Evolutionary conservation across 495 filamentous ascomycete species (phyloP).

Genomic region (Aspergillus taichungensis): DNA sequence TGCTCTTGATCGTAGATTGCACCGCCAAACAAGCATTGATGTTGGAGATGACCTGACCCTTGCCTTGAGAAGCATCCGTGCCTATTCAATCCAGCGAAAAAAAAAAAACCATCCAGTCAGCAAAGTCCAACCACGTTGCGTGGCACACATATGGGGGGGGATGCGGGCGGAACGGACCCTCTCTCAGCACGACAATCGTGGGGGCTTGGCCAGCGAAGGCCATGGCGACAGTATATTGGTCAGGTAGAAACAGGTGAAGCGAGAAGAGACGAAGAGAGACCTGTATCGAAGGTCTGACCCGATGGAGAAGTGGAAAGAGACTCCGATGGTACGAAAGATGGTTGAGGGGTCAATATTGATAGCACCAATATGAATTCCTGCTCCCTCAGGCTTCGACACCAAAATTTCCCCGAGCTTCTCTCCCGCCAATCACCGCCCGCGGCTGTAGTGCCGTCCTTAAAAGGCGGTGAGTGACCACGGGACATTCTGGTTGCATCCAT

Average conservation of each 20-base stretch:
- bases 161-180: slow-evolving; percentile 58
- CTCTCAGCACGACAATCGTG: slow-evolving; percentile 97
- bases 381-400: slow-evolving; percentile 15
- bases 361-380: neutral
- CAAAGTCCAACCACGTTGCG: slow-evolving; percentile 3
- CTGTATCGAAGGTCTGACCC: slow-evolving; percentile 2
- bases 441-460: too few species aligned
- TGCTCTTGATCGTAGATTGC: slow-evolving; percentile 89
- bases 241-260: neutral
- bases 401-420: slow-evolving; percentile 44
- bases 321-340: slow-evolving; percentile 10
- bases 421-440: slow-evolving; percentile 14
- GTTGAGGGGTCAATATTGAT: slow-evolving; percentile 6
- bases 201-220: slow-evolving; percentile 97
- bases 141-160: slow-evolving; percentile 14
- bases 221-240: slow-evolving; percentile 43
- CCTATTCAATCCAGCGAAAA: slow-evolving; percentile 42
- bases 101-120: slow-evolving; percentile 6
- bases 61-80: slow-evolving; percentile 93
- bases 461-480: slow-evolving; percentile 33
- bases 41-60: slow-evolving; percentile 94
- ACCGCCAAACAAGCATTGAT: slow-evolving; percentile 99
- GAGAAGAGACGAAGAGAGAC: slow-evolving; percentile 16
- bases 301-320: slow-evolving; percentile 8
- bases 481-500: too few species aligned